A percentile compares a stretch with the other conserved stretches of the same genome.
These are phyloP conservation scores for Ceratobasidium sp. DNA, from an alignment of 1,284 basidiomycete genomes.

Conservation along the genomic window DNA sequence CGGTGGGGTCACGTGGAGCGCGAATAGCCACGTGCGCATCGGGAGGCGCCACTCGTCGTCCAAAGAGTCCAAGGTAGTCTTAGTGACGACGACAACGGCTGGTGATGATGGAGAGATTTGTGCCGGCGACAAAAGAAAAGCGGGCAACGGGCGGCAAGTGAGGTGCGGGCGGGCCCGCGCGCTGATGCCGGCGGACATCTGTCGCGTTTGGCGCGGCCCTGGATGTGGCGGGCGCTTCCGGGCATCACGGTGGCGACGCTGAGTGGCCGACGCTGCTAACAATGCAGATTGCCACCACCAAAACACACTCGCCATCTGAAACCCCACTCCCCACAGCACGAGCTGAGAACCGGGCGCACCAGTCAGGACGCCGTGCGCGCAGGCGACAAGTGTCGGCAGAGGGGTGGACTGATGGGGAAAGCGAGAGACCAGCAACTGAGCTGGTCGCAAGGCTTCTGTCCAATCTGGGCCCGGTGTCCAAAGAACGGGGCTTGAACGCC, in stretches of 20 bases:
- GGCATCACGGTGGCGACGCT: not conserved
- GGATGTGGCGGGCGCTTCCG: not conserved
- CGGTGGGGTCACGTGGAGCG: not conserved
- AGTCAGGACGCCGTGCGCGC: conserved; percentile 9
- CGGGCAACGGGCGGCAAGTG: conserved; percentile 25
- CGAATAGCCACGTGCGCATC: not conserved
- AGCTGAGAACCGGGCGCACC: conserved; percentile 21
- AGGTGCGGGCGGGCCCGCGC: conserved; percentile 18
- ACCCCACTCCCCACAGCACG: not conserved
- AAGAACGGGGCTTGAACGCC: conserved; percentile 16
- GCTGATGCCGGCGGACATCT: conserved; percentile 3
- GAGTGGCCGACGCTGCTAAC: too few species aligned
- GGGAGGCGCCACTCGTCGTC: not conserved
- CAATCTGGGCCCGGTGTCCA: conserved; percentile 10
- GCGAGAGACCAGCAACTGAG: conserved; percentile 1
- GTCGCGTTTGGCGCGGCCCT: too few species aligned
- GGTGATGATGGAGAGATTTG: conserved; percentile 4
- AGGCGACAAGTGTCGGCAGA: conserved; percentile 14
- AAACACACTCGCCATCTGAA: conserved; percentile 15
- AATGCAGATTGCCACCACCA: not conserved
- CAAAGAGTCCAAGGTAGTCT: too few species aligned
- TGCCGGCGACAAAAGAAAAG: conserved; percentile 9
- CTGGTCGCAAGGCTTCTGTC: not conserved
- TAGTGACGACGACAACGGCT: too few species aligned
- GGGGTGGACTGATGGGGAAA: conserved; percentile 15